Evolutionary conservation across 1,284 basidiomycete genomes (phyloP), one percentile per base, ranked within the genome.

Genomic region (Austroboletus niveus): DNA sequence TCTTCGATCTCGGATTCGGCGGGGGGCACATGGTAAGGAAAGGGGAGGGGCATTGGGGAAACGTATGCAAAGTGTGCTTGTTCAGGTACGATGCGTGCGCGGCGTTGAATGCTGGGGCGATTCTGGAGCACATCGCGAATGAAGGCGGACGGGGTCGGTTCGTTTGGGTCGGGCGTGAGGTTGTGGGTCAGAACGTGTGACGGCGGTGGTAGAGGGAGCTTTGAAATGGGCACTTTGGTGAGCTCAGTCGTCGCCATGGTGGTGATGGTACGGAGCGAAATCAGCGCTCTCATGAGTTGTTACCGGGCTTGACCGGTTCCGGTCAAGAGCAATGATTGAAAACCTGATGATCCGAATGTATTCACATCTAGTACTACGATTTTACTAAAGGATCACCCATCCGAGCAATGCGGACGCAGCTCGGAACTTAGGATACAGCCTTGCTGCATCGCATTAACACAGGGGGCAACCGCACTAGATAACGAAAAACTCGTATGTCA

Each of bases 11-110:
- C 68, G 11, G 73, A 59, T 24, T 76, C 68, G 45, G 74, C 75
- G 2, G 81, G 80, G 0, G 79, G 75, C 44, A 98, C 84, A 30
- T 85, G 78, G 69, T 92, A 94, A 0, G 96, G 96, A 70, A 98
- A 98, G 6, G 85, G 75, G 1, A 90, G 61, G 7, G 93, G 92
- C 51, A 93, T 81, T 0, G 96, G 94, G 1, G 87, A 79, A 43
- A 92, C 85, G 64, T 87, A 86, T 11, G 91, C 85, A 75, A 91
- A 98, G 64, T 93, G 90, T 1, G 82, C 80, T 24, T 82, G 68
- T 0, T 78, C 69, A 9, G 77, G 76, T 58, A 81, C 76, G 47
- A 80, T 75, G 57, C 79, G 83, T 58, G 85, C 76, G 51, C 92
- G 78, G 39, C 93, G 82, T 65, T 93, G 90, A 12, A 88, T 62